These are phyloP conservation scores for Periconia macrospinosa DNA, from an alignment of 2,329 filamentous ascomycete species.

Conservation along the genomic window DNA sequence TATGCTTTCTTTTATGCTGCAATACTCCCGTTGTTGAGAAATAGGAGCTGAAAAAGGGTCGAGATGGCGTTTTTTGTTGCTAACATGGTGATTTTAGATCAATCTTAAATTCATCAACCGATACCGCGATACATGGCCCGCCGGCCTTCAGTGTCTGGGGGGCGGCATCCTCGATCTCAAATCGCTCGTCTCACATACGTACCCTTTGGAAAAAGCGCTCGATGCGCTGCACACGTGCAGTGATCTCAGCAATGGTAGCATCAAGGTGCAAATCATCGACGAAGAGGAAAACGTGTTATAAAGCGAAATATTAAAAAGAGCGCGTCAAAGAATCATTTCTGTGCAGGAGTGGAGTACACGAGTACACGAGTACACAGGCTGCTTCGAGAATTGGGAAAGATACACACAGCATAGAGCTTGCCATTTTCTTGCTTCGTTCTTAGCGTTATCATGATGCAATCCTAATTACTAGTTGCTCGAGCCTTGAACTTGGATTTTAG, in stretches of 20 bases:
- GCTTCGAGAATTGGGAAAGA: no score
- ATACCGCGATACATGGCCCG: constrained; percentile 70
- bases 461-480: no score
- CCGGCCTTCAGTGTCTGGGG: constrained; percentile 62
- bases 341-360: no score
- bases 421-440: no score
- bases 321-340: neutral
- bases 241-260: constrained; percentile 56
- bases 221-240: constrained; percentile 60
- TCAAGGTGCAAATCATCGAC: constrained; percentile 65
- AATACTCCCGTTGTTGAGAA: neutral
- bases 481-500: no score
- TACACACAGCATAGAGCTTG: no score
- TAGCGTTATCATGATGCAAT: no score
- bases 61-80: neutral
- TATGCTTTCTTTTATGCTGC: constrained; percentile 22
- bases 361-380: no score
- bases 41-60: neutral
- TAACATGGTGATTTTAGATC: constrained; percentile 50
- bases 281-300: constrained; percentile 31
- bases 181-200: constrained; percentile 64
- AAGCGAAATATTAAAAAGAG: neutral
- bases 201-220: constrained; percentile 62
- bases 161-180: constrained; percentile 65
- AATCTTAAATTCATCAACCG: constrained; percentile 71